Conservation (phyloP, 2,329 filamentous ascomycete genomes). For the Bipolaris sorokiniana region DNA sequence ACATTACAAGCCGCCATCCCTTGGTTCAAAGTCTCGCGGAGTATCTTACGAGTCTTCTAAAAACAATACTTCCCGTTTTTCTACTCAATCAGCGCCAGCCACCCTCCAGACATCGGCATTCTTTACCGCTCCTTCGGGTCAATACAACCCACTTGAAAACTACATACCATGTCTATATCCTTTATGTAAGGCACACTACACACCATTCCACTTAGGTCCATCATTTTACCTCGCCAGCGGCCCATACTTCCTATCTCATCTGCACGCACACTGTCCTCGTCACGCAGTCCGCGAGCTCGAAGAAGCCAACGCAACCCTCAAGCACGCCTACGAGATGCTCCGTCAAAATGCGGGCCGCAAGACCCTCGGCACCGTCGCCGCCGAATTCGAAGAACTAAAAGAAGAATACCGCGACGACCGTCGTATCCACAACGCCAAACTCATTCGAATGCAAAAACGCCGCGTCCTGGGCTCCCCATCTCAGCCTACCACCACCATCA, state of each 20-base stretch:
- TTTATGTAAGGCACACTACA: constrained; percentile 36
- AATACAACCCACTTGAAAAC: constrained; percentile 41
- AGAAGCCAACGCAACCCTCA: constrained; percentile 32
- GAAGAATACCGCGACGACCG: constrained; percentile 24
- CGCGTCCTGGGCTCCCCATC: constrained; percentile 20
- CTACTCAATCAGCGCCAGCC: constrained; percentile 28
- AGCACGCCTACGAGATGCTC: constrained; percentile 35
- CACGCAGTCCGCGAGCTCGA: constrained; percentile 39
- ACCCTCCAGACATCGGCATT: constrained; percentile 9
- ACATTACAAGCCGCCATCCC: constrained; percentile 21
- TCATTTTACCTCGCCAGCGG: constrained; percentile 38
- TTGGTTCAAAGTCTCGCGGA: constrained; percentile 18
- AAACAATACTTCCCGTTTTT: constrained; percentile 12
- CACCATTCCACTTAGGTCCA: constrained; percentile 28
- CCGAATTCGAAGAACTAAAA: constrained; percentile 37
- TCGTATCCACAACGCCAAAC: constrained; percentile 13
- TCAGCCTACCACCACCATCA: background rate
- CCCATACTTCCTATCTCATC: constrained; percentile 36
- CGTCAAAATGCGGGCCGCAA: constrained; percentile 44
- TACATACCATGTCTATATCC: constrained; percentile 39
- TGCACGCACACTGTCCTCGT: constrained; percentile 35
- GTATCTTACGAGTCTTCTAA: constrained; percentile 31
- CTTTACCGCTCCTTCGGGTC: constrained; percentile 15
- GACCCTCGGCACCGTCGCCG: constrained; percentile 36
- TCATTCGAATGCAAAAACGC: constrained; percentile 20